These are phyloP conservation scores for Acanthamoeba pearcei DNA, from an alignment of 208 protist species.

Conservation along the genomic window DNA sequence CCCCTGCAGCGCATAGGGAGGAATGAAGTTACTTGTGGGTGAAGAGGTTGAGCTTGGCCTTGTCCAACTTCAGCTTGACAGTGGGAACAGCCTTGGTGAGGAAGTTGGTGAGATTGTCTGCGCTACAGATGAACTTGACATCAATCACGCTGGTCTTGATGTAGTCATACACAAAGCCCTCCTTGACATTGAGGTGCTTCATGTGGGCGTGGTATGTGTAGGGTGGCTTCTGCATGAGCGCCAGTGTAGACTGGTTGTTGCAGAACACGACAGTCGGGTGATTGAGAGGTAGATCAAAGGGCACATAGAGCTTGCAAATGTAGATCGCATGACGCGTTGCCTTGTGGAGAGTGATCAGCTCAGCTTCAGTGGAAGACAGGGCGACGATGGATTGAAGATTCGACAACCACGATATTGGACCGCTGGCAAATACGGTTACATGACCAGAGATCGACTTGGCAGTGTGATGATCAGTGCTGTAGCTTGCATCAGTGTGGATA, in stretches of 20 bases:
- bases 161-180: background rate
- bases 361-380: slow-evolving; percentile 19
- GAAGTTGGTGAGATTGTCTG: background rate
- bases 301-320: background rate
- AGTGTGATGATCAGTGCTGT: background rate
- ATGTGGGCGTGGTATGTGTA: background rate
- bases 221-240: background rate
- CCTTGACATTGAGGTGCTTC: slow-evolving; percentile 16
- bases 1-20: too few species aligned
- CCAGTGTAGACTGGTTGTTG: slow-evolving; percentile 20
- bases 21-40: background rate
- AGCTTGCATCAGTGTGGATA: background rate
- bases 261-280: background rate
- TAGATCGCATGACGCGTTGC: slow-evolving; percentile 19
- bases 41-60: background rate
- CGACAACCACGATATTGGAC: background rate
- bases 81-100: slow-evolving; percentile 54
- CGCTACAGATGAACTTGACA: background rate
- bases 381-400: background rate
- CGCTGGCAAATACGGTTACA: background rate
- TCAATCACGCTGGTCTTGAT: background rate
- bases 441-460: background rate
- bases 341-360: background rate
- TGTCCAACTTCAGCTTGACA: background rate
- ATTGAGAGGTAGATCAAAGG: background rate